phyloP scores from a whole-genome alignment of 805 yeast genomes.

The Saccharomycopsis javanensis region DNA sequence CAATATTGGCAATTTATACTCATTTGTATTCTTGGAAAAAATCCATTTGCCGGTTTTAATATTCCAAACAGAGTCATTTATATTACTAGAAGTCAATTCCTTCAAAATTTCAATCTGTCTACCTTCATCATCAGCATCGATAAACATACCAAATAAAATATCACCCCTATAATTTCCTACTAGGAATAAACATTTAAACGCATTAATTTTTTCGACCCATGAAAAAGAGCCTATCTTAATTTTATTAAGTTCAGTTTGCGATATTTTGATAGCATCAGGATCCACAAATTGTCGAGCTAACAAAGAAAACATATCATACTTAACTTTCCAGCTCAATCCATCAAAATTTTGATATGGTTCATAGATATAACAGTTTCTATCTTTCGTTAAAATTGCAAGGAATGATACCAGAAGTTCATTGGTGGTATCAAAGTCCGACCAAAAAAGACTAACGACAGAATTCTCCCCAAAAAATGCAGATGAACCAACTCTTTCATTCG shows the following conservation, averaged over 20 bases:
- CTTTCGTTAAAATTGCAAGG: conserved; percentile 10
- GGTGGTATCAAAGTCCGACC: conserved; percentile 7
- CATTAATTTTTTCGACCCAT: conserved; percentile 3
- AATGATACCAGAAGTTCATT: neutral
- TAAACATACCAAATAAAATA: neutral
- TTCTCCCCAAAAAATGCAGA: conserved; percentile 3
- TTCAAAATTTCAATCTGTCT: neutral
- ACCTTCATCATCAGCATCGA: neutral
- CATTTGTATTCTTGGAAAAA: neutral
- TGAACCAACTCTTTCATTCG: neutral
- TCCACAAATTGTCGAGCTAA: neutral
- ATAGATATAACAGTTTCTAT: conserved; percentile 7
- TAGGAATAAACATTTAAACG: neutral
- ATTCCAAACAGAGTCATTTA: conserved; percentile 6
- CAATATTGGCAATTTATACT: neutral
- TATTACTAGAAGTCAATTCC: neutral
- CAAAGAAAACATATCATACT: neutral
- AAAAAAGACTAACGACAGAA: neutral
- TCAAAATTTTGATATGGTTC: neutral
- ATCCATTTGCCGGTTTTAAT: neutral
- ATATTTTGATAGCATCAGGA: neutral
- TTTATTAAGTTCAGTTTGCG: neutral
- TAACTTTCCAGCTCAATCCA: neutral
- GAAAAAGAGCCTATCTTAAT: conserved; percentile 2
- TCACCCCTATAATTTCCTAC: conserved; percentile 7